Evolutionary conservation across 768 basidiomycete genomes (phyloP), one percentile per base, ranked within the genome.

Genomic region (Suillus occidentalis): DNA sequence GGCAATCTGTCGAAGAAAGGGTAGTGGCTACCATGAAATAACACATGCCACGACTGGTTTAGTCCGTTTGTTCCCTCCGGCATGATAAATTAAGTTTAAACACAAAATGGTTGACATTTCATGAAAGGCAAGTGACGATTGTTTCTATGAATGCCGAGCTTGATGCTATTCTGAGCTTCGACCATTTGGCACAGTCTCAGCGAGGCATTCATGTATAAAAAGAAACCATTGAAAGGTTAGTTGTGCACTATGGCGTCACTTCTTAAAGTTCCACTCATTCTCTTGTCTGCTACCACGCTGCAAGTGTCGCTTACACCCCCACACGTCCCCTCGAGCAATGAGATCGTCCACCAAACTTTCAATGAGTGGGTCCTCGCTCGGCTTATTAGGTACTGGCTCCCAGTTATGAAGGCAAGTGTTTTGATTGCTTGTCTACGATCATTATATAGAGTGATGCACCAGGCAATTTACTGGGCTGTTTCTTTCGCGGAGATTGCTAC

Each of bases 241-340:
- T 20, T 31, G 31, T 20, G 28, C 18, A 34, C 31, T 1, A 73
- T 73, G 70, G 52, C 4, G 1, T 69, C 76, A 34, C 67, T 80
- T 40, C 52, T 81, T 45, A 81, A 79, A 67, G 72, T 84, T 63
- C 79, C 81, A 14, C 79, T 78, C 67, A 75, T 82, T 49, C 64
- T 82, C 34, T 71, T 78, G 36, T 79, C 81, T 49, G 78, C 80
- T 72, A 66, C 78, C 47, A 80, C 76, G 20, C 63, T 82, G 6
- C 80, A 81, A 18, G 70, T 77, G 20, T 76, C 81, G 20, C 70
- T 77, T 7, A 84, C 84, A 1, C 80, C 84, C 62, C 84, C 84
- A 18, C 72, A 81, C 45, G 78, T 80, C n/a, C 81, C 82, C 7
- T 78, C 81, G 4, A 61, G 68, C 10, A 66, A 69, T 52, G 73